Evolutionary conservation across 768 basidiomycete genomes (phyloP), one percentile per base, ranked within the genome.

Genomic region (Kwoniella mangroviensis): DNA sequence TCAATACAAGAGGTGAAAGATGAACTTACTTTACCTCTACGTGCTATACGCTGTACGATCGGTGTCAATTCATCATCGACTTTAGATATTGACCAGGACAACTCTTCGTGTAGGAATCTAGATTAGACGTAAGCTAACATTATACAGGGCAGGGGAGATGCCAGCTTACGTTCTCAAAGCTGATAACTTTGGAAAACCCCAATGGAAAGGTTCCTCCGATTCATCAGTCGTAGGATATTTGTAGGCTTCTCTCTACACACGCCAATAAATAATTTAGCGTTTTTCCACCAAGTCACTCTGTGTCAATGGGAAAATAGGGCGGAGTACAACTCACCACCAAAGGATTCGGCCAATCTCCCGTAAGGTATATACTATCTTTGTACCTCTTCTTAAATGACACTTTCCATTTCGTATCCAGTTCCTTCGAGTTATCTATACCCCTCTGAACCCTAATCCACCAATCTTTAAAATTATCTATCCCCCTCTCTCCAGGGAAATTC

Each of bases 361-460:
- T 83, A 42, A 98, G 84, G 77, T 91, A 93, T 12, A 98, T 86
- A 21, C 89, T 86, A 79, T 92, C 92, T 84, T 92, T 34, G 63
- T 75, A 94, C 76, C 89, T 90, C 86, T 91, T 94, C 83, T 96
- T 97, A 84, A 98, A 95, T 75, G 89, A 89, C 79, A 87, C 89
- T 72, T 90, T 88, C 85, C 96, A 98, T 76, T 89, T 88, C 17
- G 91, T 89, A 52, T 86, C 85, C 72, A 84, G 92, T 63, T 94
- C 92, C 21, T 86, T 86, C n/a, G 86, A 85, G 68, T 84, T 88
- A 81, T 99, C 97, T 79, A 89, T 89, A 4, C 97, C 97, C 59
- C 86, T 89, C 79, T 99, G 96, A 15, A 99, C 94, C 79, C 88
- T 92, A 63, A 84, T 82, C 97, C 97, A 99, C 97, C 97, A 99